Evolutionary conservation across 2,329 filamentous ascomycete species (phyloP).

Genomic region (Zopfia rhizophila): DNA sequence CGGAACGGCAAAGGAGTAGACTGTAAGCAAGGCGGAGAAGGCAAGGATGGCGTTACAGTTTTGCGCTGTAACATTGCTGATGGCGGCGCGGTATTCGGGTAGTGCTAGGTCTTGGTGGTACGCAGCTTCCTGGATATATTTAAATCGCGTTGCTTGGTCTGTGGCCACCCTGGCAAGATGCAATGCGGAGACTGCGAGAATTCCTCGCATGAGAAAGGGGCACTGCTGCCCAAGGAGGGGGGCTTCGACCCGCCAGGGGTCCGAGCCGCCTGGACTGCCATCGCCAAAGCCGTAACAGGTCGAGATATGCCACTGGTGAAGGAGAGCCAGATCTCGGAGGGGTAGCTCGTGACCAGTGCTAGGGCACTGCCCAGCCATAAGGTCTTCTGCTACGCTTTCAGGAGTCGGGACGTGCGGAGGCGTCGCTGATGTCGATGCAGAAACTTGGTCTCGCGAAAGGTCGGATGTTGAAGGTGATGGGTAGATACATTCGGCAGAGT

Average conservation of each 20-base stretch:
- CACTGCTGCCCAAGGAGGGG: slow-evolving; percentile 24
- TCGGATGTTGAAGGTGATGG: slow-evolving; percentile 13
- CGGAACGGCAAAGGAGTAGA: slow-evolving; percentile 27
- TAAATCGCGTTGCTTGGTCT: slow-evolving; percentile 6
- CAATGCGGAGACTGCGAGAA: slow-evolving; percentile 27
- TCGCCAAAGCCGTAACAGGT: slow-evolving; percentile 30
- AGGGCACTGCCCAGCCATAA: not conserved
- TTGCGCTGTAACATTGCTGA: slow-evolving; percentile 23
- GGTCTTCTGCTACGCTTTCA: slow-evolving; percentile 19
- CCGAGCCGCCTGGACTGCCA: slow-evolving; percentile 10
- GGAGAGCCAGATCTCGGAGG: slow-evolving; percentile 21
- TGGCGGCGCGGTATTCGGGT: slow-evolving; percentile 24
- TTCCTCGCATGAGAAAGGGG: slow-evolving; percentile 32
- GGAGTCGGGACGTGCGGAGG: slow-evolving; percentile 13
- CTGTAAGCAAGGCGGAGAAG: slow-evolving; percentile 23
- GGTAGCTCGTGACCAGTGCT: slow-evolving; percentile 12
- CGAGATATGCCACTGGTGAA: slow-evolving; percentile 31
- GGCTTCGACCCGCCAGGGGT: slow-evolving; percentile 27
- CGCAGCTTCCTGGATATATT: slow-evolving; percentile 21
- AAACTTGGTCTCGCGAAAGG: slow-evolving; percentile 2
- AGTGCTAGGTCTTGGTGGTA: slow-evolving; percentile 31
- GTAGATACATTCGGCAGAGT: slow-evolving; percentile 27
- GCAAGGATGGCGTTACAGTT: slow-evolving; percentile 25
- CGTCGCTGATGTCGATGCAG: slow-evolving; percentile 9
- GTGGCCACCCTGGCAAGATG: slow-evolving; percentile 21